A percentile compares a stretch with the other conserved stretches of the same genome.
These are phyloP conservation scores for Primulina huaijiensis DNA, from an alignment of 257 asterid genomes.

Conservation along the genomic window DNA sequence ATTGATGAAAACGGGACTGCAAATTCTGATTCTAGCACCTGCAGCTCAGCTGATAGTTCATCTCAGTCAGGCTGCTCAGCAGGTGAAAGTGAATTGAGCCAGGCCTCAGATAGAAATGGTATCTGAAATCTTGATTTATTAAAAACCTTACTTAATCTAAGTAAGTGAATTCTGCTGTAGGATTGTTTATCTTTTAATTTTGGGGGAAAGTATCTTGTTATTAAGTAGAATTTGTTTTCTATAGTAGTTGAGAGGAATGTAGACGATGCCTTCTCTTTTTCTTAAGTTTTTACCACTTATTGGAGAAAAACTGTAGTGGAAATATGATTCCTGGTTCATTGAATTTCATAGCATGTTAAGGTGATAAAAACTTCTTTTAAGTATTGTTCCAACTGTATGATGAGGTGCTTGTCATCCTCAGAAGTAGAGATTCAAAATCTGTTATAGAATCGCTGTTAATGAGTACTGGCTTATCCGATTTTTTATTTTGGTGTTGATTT, in stretches of 20 bases:
- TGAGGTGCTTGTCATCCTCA: neutral
- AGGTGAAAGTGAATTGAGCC: constrained; percentile 56
- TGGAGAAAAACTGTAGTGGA: neutral
- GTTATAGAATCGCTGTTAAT: constrained; percentile 4
- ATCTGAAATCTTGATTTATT: constrained; percentile 6
- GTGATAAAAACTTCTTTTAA: constrained; percentile 11
- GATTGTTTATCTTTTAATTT: neutral
- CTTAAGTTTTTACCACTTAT: neutral
- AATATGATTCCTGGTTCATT: neutral
- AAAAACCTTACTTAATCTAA: constrained; percentile 6
- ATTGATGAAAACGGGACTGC: constrained; percentile 41
- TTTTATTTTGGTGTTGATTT: constrained; percentile 10
- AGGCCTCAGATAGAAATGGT: constrained; percentile 49
- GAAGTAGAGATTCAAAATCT: neutral
- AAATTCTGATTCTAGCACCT: constrained; percentile 43
- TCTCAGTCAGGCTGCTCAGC: constrained; percentile 49
- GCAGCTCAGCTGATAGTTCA: constrained; percentile 50
- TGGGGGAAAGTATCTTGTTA: constrained; percentile 1
- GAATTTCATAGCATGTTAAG: constrained; percentile 9
- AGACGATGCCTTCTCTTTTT: neutral
- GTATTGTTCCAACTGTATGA: neutral
- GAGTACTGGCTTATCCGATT: neutral
- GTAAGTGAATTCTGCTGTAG: neutral
- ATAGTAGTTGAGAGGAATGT: neutral
- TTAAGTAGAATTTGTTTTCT: neutral